Evolutionary conservation across 805 yeast species (phyloP).

Genomic region (Scheffersomyces amazonensis): DNA sequence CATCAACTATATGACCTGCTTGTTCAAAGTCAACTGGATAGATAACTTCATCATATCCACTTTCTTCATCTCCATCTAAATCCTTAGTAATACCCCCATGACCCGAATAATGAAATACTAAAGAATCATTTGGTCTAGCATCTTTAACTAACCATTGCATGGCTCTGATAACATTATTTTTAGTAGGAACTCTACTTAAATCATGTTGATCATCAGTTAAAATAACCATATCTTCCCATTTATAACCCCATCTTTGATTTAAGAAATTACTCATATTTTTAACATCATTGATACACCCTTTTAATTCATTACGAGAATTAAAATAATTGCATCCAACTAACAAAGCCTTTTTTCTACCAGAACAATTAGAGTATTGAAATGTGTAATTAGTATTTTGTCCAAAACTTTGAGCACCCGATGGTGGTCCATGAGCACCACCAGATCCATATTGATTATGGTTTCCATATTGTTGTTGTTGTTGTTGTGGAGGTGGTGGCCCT

Average conservation of each 20-base stretch:
- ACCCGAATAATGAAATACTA: conserved; percentile 39
- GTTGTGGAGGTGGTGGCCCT: conserved; percentile 7
- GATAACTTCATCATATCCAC: conserved; percentile 34
- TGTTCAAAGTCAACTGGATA: conserved; percentile 35
- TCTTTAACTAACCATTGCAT: conserved; percentile 39
- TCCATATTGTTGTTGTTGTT: conserved; percentile 2
- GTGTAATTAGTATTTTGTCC: conserved; percentile 34
- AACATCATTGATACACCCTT: conserved; percentile 39
- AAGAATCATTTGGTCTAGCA: conserved; percentile 37
- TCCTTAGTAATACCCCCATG: conserved; percentile 38
- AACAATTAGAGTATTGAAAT: conserved; percentile 37
- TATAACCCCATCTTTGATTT: conserved; percentile 26
- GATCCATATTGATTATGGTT: conserved; percentile 3
- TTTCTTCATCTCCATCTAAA: conserved; percentile 36
- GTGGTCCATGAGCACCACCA: conserved; percentile 17
- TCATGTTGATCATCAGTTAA: conserved; percentile 35
- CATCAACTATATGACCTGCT: conserved; percentile 33
- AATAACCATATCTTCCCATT: conserved; percentile 36
- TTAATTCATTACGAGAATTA: conserved; percentile 26
- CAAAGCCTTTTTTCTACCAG: conserved; percentile 35
- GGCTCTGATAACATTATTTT: conserved; percentile 32
- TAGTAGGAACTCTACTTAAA: conserved; percentile 28
- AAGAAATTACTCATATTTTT: conserved; percentile 34
- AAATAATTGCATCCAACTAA: conserved; percentile 35
- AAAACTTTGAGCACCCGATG: conserved; percentile 32